These are phyloP conservation scores for Termitomyces eurrhizus DNA, from an alignment of 768 basidiomycete genomes.

Conservation along the genomic window DNA sequence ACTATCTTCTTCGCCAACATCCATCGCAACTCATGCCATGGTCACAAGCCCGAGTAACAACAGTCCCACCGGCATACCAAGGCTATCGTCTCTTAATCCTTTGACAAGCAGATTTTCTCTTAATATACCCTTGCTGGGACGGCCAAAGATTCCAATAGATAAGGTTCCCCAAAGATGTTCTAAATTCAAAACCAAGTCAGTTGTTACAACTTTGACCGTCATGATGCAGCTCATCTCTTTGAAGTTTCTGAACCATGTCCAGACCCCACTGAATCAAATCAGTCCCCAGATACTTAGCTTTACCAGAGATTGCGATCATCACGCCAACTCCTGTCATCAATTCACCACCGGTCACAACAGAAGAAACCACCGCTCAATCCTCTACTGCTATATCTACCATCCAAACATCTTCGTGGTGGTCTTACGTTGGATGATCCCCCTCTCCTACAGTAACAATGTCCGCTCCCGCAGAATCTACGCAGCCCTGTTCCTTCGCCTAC, in stretches of 20 bases:
- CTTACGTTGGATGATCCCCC: constrained; percentile 40
- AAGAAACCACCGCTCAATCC: neutral
- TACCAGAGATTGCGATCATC: neutral
- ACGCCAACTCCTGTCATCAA: neutral
- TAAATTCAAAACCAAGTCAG: neutral
- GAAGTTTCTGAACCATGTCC: neutral
- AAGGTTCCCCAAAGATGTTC: neutral
- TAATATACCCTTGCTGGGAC: constrained; percentile 44
- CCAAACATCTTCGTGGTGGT: constrained; percentile 42
- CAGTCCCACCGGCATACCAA: constrained; percentile 11
- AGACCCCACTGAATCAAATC: neutral
- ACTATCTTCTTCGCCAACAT: neutral
- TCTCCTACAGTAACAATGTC: neutral
- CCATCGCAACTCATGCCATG: neutral
- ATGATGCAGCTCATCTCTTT: neutral
- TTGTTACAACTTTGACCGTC: too few relatives aligned
- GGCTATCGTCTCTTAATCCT: constrained; percentile 31
- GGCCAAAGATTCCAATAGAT: constrained; percentile 33
- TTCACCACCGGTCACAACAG: neutral
- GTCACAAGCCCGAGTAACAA: constrained; percentile 7
- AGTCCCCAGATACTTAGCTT: neutral
- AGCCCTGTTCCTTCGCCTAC: neutral
- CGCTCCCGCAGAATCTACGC: neutral
- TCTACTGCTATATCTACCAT: neutral
- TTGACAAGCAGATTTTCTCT: constrained; percentile 44